Base-by-base conservation (phyloP, 176 grass and related monocot species). In the Urochloa ruziziensis region DNA sequence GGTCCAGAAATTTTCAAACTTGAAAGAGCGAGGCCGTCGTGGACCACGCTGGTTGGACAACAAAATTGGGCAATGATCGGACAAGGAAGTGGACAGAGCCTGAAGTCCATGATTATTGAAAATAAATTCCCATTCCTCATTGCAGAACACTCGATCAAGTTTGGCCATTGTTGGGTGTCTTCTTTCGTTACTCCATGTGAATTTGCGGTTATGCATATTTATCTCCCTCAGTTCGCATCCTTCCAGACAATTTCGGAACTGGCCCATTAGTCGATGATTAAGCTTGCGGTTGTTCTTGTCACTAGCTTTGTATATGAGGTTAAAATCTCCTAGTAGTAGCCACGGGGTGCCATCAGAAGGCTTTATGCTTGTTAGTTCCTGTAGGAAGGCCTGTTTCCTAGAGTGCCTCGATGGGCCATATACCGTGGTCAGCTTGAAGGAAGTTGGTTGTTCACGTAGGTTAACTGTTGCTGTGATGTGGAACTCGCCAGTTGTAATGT, bases 161-260 rank as follows among this genome's bases (percentile, higher is more conserved):
- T 23, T 56, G 2, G 23, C 53, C 18, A 56, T 9, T 0, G 19
- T 56, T 1, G 53, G 53, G 6, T 56, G n/a, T 10, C 1, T 9
- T 21, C 53, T 21, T 2, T 56, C 53, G 3, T 56, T 56, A 2
- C 53, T 56, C 21, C 53, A 56, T 0, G 21, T n/a, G 21, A n/a
- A 56, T 9, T 56, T 80, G 0, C 46, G 46, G 3, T 48, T 48
- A 1, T 48, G 46, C 10, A 48, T 1, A 0, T 10, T 5, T 3
- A 48, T 36, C 1, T 66, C 63, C 0, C 8, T 16, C 0, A 66
- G 33, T 0, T 37, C 7, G 3, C 63, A 37, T 0, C 0, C 19
- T 0, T 35, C 1, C 19, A 66, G 29, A 0, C 2, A 2, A 0
- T 6, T 5, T 0, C 16, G 6, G 2, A 66, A 66, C 2, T 10